Evolutionary conservation across 257 asterid species (phyloP), one percentile per base, ranked within the genome.

Genomic region (Ilex aquifolium): DNA sequence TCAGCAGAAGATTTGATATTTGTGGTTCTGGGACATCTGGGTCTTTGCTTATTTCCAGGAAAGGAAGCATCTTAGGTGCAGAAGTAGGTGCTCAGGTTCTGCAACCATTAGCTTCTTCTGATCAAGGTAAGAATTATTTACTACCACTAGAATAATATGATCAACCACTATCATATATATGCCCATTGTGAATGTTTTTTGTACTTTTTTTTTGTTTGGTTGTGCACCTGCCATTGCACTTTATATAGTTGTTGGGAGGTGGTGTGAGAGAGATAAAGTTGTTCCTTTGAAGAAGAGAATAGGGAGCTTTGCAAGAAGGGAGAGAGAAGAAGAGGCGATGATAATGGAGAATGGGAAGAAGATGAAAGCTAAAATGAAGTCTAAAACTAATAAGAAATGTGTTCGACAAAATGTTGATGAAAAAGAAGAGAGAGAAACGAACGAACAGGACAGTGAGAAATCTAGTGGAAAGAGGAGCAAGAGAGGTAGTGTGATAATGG

Each of bases 201-300:
- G 57, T 14, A 2, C 5, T 6, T 6, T 2, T 7, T 52, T 53
- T 4, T 3, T 49, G 54, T 49, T 49, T 49, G 54, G 54, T 36
- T 36, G 42, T 49, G 54, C 17, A 15, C 17, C 5, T 49, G 14
- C n/a, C 14, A 53, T 53, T 53, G 9, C 57, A 53, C 57, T 53
- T 14, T 11, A 6, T 14, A 10, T 63, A 58, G 54, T 27, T 30
- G 53, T 32, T 57, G 76, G 57, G 44, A 44, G 64, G 44, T 69
- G 72, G 75, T 30, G 53, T 59, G 80, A 70, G 52, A 89, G 66
- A 65, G 78, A 73, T 40, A 68, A 71, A 70, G 64, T 66, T 17
- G 77, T 82, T 57, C 89, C 95, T 7, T 61, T 76, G 59, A 87
- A 87, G 79, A 84, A 84, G 75, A 72, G 89, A 44, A 84, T 65